A percentile compares a stretch with the other conserved stretches of the same genome.
phyloP scores from a whole-genome alignment of 2,329 filamentous ascomycete species.

The Catunica adiposa region DNA sequence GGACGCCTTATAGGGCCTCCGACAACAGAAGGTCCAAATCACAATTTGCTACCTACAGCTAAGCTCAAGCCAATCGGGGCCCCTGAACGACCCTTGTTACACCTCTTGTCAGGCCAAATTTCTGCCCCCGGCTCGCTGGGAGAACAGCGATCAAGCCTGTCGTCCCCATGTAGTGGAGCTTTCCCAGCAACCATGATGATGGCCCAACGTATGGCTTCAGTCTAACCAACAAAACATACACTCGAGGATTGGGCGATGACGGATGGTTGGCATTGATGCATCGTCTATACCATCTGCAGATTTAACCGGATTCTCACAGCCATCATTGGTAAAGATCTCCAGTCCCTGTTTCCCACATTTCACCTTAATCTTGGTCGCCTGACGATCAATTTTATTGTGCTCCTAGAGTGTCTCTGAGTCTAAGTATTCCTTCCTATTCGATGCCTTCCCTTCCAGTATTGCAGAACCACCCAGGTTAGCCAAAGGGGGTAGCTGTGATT shows the following conservation, averaged over 20 bases:
- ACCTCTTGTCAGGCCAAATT: not conserved
- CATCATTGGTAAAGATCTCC: not conserved
- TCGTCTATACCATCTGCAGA: not conserved
- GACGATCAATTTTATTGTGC: constrained; percentile 2
- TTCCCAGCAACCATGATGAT: not conserved
- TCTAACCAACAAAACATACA: not conserved
- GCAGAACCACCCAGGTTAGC: not conserved
- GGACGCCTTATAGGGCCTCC: not conserved
- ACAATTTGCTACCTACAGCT: not conserved
- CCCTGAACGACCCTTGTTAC: too few species aligned
- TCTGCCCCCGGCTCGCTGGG: not conserved
- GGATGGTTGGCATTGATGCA: too few species aligned
- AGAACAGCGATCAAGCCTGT: not conserved
- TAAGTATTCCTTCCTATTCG: not conserved
- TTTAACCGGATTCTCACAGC: not conserved
- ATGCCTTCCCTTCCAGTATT: not conserved
- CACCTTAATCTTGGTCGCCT: constrained; percentile 4
- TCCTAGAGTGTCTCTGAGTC: not conserved
- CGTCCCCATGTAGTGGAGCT: too few species aligned
- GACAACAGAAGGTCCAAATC: not conserved
- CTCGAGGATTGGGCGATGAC: not conserved
- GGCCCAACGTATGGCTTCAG: not conserved
- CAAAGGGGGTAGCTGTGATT: too few species aligned
- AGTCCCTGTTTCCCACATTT: not conserved
- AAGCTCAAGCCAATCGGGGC: not conserved